Evolutionary conservation across 257 asterid species (phyloP).

Genomic region (Penstemon davidsonii): DNA sequence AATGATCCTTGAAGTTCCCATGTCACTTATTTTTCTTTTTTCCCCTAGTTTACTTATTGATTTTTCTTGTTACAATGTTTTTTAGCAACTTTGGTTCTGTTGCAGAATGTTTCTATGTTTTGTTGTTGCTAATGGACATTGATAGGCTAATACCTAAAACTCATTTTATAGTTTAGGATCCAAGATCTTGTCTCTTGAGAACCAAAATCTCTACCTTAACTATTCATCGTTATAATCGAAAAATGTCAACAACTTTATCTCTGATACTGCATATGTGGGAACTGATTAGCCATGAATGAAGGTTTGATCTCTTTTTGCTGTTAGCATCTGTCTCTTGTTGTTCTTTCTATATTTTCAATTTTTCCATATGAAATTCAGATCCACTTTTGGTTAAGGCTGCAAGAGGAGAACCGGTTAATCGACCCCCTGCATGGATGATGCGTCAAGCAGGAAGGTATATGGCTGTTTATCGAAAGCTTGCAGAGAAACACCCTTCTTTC

Average conservation of each 20-base stretch:
- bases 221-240: neutral
- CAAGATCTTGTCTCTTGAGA: neutral
- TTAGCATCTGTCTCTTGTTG: neutral
- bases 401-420: slow-evolving; percentile 76
- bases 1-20: neutral
- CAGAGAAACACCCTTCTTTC: slow-evolving; percentile 95
- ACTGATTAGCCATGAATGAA: neutral
- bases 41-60: neutral
- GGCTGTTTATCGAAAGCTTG: slow-evolving; percentile 93
- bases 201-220: neutral
- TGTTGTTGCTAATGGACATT: too few relatives aligned
- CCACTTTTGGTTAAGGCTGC: slow-evolving; percentile 95
- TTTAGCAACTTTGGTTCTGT: neutral
- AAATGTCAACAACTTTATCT: neutral
- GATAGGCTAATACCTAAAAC: neutral
- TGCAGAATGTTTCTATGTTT: too few relatives aligned
- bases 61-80: slow-evolving; percentile 1
- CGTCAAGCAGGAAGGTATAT: slow-evolving; percentile 98
- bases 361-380: slow-evolving; percentile 45
- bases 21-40: neutral
- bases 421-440: slow-evolving; percentile 99
- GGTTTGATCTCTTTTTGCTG: neutral
- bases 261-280: neutral
- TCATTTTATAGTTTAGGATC: neutral
- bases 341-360: slow-evolving; percentile 15